These are phyloP conservation scores for Alliaria petiolata DNA, from an alignment of 345 rosid genomes.

Conservation along the genomic window DNA sequence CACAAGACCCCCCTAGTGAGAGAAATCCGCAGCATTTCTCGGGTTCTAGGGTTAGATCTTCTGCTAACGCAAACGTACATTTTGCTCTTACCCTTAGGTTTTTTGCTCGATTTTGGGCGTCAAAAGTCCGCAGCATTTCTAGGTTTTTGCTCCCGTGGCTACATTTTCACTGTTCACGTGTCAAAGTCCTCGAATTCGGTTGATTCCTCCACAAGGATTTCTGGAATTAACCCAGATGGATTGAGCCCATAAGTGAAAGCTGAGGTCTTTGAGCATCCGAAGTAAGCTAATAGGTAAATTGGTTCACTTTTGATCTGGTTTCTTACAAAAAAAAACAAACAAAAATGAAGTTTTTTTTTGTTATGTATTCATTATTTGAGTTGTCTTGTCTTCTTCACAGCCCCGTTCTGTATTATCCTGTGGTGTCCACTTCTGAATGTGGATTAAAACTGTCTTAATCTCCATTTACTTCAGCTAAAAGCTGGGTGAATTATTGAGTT, in stretches of 20 bases:
- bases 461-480: conserved; percentile 2
- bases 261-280: conserved; percentile 15
- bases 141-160: conserved; percentile 10
- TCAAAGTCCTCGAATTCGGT: neutral
- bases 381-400: neutral
- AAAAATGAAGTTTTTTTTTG: conserved; percentile 1
- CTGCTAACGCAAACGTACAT: neutral
- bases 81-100: neutral
- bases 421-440: conserved; percentile 16
- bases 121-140: neutral
- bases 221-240: neutral
- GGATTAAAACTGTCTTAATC: conserved; percentile 5
- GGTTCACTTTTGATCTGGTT: neutral
- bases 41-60: conserved; percentile 15
- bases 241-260: neutral
- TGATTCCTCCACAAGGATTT: neutral
- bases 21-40: neutral
- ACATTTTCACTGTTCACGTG: neutral
- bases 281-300: conserved; percentile 6
- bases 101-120: neutral
- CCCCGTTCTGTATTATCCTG: conserved; percentile 11
- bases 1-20: conserved; percentile 14
- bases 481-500: conserved; percentile 1
- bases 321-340: neutral
- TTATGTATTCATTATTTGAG: conserved; percentile 6